Conservation (phyloP, 805 yeast genomes). For the Metschnikowia corniflorae region DNA sequence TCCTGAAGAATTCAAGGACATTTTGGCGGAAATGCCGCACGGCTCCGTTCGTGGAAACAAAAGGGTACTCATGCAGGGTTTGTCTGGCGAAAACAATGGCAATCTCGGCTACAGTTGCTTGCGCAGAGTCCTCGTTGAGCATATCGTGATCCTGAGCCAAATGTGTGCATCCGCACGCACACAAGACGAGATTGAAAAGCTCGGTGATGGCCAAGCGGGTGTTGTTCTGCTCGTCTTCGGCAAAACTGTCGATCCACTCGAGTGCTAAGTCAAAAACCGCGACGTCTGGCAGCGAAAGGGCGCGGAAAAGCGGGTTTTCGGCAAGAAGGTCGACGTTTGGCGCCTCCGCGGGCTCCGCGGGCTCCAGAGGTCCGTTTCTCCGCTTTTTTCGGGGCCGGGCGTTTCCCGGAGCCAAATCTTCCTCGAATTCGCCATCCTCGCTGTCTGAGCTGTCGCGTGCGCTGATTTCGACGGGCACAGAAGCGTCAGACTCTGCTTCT, state of each 20-base stretch:
- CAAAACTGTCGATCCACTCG: constrained; percentile 37
- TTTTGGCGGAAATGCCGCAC: constrained; percentile 47
- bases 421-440: not conserved
- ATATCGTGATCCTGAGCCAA: constrained; percentile 75
- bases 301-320: constrained; percentile 30
- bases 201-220: constrained; percentile 47
- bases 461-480: not conserved
- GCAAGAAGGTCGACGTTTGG: constrained; percentile 17
- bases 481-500: not conserved
- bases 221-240: constrained; percentile 18
- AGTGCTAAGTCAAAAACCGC: constrained; percentile 33
- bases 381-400: not conserved
- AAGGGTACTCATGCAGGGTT: constrained; percentile 65
- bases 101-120: constrained; percentile 70
- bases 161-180: constrained; percentile 68
- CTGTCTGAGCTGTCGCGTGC: not conserved
- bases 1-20: constrained; percentile 52
- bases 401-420: not conserved
- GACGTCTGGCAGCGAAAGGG: constrained; percentile 30
- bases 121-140: constrained; percentile 61
- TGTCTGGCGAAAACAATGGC: constrained; percentile 60
- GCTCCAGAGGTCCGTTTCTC: not conserved
- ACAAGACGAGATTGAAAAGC: constrained; percentile 63
- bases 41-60: constrained; percentile 48
- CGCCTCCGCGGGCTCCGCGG: not conserved